Conservation (phyloP, 768 basidiomycete genomes). For the Calvatia gigantea region DNA sequence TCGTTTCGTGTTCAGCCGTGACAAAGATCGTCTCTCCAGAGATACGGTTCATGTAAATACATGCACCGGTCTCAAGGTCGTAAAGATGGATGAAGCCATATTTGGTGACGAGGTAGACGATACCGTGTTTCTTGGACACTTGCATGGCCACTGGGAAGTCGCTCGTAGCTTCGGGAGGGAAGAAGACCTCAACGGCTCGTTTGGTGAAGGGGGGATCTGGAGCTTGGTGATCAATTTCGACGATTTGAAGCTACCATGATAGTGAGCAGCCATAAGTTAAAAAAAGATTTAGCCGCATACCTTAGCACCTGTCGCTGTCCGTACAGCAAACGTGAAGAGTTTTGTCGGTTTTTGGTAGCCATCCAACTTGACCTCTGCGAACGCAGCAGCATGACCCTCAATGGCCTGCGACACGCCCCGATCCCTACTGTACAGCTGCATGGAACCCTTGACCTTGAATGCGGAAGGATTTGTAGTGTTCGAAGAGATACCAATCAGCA, state of each 20-base stretch:
- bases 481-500: slow-evolving; percentile 91
- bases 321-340: slow-evolving; percentile 91
- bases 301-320: slow-evolving; percentile 97
- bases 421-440: slow-evolving; percentile 95
- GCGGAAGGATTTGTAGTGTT: slow-evolving; percentile 90
- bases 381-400: slow-evolving; percentile 97
- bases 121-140: slow-evolving; percentile 94
- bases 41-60: slow-evolving; percentile 99
- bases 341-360: slow-evolving; percentile 84
- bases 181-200: slow-evolving; percentile 98
- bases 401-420: slow-evolving; percentile 95
- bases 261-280: slow-evolving; percentile 8
- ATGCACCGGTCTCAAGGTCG: slow-evolving; percentile 94
- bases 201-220: slow-evolving; percentile 92
- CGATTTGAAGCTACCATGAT: slow-evolving; percentile 80
- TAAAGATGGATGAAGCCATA: slow-evolving; percentile 99
- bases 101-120: slow-evolving; percentile 96
- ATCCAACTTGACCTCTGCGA: slow-evolving; percentile 88
- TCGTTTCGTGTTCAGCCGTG: slow-evolving; percentile 92
- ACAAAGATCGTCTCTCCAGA: slow-evolving; percentile 99
- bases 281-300: slow-evolving; percentile 38
- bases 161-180: slow-evolving; percentile 96
- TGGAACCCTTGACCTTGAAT: slow-evolving; percentile 98
- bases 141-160: slow-evolving; percentile 99
- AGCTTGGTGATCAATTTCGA: slow-evolving; percentile 95